Evolutionary conservation across 371 early-diverging fungal genomes (phyloP), one percentile per base, ranked within the genome.

Genomic region (Fennellomyces sp.): DNA sequence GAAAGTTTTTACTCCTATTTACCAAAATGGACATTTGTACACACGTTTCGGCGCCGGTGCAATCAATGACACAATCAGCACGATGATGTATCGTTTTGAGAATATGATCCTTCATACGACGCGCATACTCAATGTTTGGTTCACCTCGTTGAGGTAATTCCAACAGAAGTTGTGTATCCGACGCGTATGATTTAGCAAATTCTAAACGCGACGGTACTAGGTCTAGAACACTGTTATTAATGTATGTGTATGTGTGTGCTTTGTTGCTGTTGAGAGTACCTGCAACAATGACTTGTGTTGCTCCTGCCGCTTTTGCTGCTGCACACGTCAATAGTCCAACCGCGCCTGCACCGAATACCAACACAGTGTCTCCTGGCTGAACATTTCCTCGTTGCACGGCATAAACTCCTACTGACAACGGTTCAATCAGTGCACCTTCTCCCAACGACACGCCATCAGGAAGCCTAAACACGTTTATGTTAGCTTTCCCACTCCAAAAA

Each of bases 361-460:
- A 64, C 10, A 89, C 79, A 4, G 82, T 70, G 51, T 91, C 87
- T 11, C 92, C 93, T 13, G 88, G 69, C 5, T 81, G 66, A 25
- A 81, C 75, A 15, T 72, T 66, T 21, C 87, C 90, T 55, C 90
- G 82, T 28, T 81, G 61, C 27, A 84, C 76, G 13, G 80, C 69
- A 68, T 84, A 68, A 63, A 73, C 75, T 51, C 74, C 68, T 1
- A 81, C 78, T 1, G 76, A 76, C 27, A 77, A 58, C 8, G 78
- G 78, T 17, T 78, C 78, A 19, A 81, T 69, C 19, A 78, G 60
- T 10, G 81, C 78, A 13, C 75, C 81, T 56, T 78, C 78, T 76
- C 87, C 85, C 68, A 89, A 19, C 66, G 88, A 64, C 2, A 80
- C 56, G 68, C 78, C 72, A 6, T 77, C 73, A 25, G 80, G 80